Conservation (phyloP, 2,329 filamentous ascomycete species). For the Pseudogymnoascus sp. region DNA sequence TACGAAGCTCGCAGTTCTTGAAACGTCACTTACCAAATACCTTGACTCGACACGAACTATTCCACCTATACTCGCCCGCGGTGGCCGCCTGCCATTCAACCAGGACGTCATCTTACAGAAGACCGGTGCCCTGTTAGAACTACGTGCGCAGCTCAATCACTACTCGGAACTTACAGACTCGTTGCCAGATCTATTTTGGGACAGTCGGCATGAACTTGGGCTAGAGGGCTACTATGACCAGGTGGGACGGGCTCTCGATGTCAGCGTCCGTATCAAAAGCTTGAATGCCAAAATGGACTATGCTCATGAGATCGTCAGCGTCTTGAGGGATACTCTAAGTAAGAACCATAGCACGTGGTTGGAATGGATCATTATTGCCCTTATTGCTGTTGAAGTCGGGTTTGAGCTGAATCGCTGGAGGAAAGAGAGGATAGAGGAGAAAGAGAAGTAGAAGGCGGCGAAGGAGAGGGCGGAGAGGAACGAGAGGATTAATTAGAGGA, state of each 20-base stretch:
- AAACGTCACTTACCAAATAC: constrained; percentile 73
- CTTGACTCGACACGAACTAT: constrained; percentile 81
- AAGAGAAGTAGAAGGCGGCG: too few relatives aligned
- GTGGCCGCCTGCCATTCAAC: constrained; percentile 54
- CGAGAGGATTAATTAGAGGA: too few relatives aligned
- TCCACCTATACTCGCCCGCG: constrained; percentile 66
- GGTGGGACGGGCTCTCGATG: constrained; percentile 82
- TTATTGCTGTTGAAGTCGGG: constrained; percentile 86
- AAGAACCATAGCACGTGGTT: constrained; percentile 83
- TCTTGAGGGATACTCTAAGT: constrained; percentile 78
- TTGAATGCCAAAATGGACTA: constrained; percentile 98
- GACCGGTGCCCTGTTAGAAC: constrained; percentile 82
- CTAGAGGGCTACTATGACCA: constrained; percentile 94
- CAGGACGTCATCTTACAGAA: constrained; percentile 82
- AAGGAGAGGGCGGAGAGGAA: too few relatives aligned
- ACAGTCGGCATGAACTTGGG: constrained; percentile 77
- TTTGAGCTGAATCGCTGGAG: constrained; percentile 66
- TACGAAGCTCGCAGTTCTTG: constrained; percentile 88
- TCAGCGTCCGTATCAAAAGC: constrained; percentile 81
- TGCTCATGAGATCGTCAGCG: constrained; percentile 86
- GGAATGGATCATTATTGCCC: constrained; percentile 91
- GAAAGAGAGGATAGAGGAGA: constrained; percentile 21
- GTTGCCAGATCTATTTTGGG: constrained; percentile 95
- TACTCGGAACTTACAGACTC: constrained; percentile 96
- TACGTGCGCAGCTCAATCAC: constrained; percentile 88